Percentiles rank a stretch among this genome's conserved stretches.
Evolutionary conservation across 1,284 basidiomycete genomes (phyloP).

Genomic region (Pseudozyma flocculosa): DNA sequence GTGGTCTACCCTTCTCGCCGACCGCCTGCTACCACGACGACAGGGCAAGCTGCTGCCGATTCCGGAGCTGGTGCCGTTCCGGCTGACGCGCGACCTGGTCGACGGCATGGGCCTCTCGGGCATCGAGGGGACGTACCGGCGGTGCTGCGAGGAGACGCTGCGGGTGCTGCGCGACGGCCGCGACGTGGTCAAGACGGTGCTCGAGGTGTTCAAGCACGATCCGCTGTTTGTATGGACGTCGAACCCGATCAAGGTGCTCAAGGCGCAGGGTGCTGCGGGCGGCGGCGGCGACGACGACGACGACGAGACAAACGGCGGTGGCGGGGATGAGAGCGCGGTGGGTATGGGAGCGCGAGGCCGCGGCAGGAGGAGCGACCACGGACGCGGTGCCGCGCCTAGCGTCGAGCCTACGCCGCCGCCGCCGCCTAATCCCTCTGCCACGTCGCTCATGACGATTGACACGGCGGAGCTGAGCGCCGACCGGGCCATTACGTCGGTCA

Average conservation of each 20-base stretch:
- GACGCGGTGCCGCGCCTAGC: too few species aligned
- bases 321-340: too few species aligned
- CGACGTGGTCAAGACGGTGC: conserved; percentile 84
- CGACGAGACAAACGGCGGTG: conserved; percentile 1
- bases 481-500: conserved; percentile 67
- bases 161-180: conserved; percentile 82
- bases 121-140: conserved; percentile 89
- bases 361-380: too few species aligned
- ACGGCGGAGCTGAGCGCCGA: conserved; percentile 82
- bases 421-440: too few species aligned
- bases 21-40: too few species aligned
- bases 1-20: too few species aligned
- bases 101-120: conserved; percentile 90
- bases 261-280: conserved; percentile 26
- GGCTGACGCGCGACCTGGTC: conserved; percentile 87
- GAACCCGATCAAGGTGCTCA: conserved; percentile 42
- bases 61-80: conserved; percentile 90
- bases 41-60: conserved; percentile 79
- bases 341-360: too few species aligned
- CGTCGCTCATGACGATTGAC: conserved; percentile 22
- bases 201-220: conserved; percentile 96
- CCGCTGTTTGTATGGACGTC: conserved; percentile 82
- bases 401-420: too few species aligned
- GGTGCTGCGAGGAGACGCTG: conserved; percentile 90
- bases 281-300: conserved; percentile 8